Conservation (phyloP, 495 filamentous ascomycete genomes). For the Tuber umbilicatum region DNA sequence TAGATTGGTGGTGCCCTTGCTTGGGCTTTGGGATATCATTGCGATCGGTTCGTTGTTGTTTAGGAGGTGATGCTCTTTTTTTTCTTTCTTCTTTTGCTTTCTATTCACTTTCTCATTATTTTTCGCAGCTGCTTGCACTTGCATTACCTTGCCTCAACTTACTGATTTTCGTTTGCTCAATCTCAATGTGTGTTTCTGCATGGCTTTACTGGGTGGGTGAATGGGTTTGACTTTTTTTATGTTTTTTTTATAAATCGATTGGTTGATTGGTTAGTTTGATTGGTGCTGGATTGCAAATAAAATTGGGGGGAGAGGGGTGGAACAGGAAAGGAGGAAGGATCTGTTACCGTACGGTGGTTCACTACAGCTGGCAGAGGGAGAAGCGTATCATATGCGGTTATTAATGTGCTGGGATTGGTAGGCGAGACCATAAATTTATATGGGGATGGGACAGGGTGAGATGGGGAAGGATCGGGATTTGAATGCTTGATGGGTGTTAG, state of each 20-base stretch:
- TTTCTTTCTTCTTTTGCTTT: constrained; percentile 28
- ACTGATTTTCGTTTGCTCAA: neutral
- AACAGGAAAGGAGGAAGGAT: neutral
- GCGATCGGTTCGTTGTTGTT: constrained; percentile 20
- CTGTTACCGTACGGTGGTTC: neutral
- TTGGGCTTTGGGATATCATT: constrained; percentile 4
- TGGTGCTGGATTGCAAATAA: neutral
- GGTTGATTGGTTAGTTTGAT: neutral
- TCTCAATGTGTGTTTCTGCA: neutral
- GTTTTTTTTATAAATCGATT: neutral
- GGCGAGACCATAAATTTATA: neutral
- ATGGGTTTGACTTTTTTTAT: neutral
- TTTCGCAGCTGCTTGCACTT: neutral
- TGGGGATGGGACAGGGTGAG: neutral
- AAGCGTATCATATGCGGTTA: neutral
- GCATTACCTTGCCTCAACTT: neutral
- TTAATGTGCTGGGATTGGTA: neutral
- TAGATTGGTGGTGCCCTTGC: constrained; percentile 11
- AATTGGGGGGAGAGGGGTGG: neutral
- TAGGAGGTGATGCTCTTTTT: constrained; percentile 30
- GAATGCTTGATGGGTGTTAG: neutral
- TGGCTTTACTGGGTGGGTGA: neutral
- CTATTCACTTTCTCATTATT: constrained; percentile 9
- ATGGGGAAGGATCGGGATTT: neutral
- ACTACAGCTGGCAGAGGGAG: neutral